Percentiles rank a stretch among this genome's conserved stretches.
phyloP scores from a whole-genome alignment of 768 basidiomycete genomes.

The Roridomyces roridus region DNA sequence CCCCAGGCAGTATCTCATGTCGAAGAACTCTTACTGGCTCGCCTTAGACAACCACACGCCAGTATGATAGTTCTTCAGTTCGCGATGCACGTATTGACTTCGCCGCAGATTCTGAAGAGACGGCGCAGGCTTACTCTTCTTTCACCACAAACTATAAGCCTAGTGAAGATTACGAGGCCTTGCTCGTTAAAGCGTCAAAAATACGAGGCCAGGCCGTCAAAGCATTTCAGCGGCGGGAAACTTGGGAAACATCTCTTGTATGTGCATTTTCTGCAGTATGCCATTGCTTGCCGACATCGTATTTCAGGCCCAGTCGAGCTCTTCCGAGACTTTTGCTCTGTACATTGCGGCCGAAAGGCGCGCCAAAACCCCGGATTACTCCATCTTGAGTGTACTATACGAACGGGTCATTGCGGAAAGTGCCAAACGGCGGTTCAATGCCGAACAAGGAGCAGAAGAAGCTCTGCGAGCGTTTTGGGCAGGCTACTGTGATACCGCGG shows the following conservation, averaged over 20 bases:
- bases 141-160: slow-evolving; percentile 85
- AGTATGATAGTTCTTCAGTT: slow-evolving; percentile 46
- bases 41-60: slow-evolving; percentile 79
- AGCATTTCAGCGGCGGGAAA: slow-evolving; percentile 68
- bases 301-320: slow-evolving; percentile 42
- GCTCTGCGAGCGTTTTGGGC: slow-evolving; percentile 73
- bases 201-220: slow-evolving; percentile 64
- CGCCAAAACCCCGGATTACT: slow-evolving; percentile 61
- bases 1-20: slow-evolving; percentile 52
- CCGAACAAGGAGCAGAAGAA: slow-evolving; percentile 62
- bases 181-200: slow-evolving; percentile 82
- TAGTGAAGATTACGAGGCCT: slow-evolving; percentile 74
- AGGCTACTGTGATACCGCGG: slow-evolving; percentile 74
- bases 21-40: slow-evolving; percentile 63
- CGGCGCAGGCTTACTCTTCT: slow-evolving; percentile 84
- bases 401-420: slow-evolving; percentile 82
- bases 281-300: background rate
- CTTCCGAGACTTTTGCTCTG: slow-evolving; percentile 65
- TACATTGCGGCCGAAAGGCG: slow-evolving; percentile 71
- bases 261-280: slow-evolving; percentile 26
- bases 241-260: slow-evolving; percentile 66
- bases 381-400: slow-evolving; percentile 63
- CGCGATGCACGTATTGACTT: background rate
- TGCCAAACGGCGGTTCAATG: slow-evolving; percentile 60
- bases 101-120: slow-evolving; percentile 77